Base-by-base conservation (phyloP, 1,284 basidiomycete genomes). In the Clitocybe nebularis region DNA sequence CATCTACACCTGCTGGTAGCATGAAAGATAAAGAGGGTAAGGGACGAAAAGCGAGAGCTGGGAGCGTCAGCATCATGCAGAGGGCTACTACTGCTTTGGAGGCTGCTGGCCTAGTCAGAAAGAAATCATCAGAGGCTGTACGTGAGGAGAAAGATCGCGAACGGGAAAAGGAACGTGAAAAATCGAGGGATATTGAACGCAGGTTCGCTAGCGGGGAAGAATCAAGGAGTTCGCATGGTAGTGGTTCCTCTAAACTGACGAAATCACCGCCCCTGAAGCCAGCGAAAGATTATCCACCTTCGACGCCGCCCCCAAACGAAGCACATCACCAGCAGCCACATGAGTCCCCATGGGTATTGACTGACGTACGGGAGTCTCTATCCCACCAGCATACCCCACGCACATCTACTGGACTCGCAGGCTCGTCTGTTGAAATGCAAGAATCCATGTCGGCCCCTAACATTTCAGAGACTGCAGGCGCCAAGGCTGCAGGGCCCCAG, bases 51-150 rank as follows among this genome's bases (percentile, higher is more conserved):
- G 67, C 62, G 21, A 73, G 91, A 5, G 81, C 88, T 1, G 86
- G 88, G 4, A 93, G 91, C 44, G 86, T 95, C 42, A 93, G 85
- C 57, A 94, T 96, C 62, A 87, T 96, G 71, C 93, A 95, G 53
- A 80, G 93, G 4, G 93, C 91, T 0, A 93, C 91, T 0, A 93
- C 90, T 0, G 91, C 92, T 3, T 71, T 88, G 14, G 87, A 89
- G 53, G 86, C 84, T 4, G 84, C 84, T 4, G 85, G 85, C 1
- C 65, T 92, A 6, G 85, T 89, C 33, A 68, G 82, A 46, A 92
- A 92, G 65, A 90, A 85, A 64, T 87, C 83, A 2, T 64, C 75
- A 0, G 89, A 91, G 56, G 81, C 66, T 3, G 75, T 88, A 10
- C 73, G 69, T 46, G 82, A 84, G 30, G 73, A 80, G 36, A 74